phyloP scores from a whole-genome alignment of 176 grass and related monocot genomes.

The Oryza coarctata region DNA sequence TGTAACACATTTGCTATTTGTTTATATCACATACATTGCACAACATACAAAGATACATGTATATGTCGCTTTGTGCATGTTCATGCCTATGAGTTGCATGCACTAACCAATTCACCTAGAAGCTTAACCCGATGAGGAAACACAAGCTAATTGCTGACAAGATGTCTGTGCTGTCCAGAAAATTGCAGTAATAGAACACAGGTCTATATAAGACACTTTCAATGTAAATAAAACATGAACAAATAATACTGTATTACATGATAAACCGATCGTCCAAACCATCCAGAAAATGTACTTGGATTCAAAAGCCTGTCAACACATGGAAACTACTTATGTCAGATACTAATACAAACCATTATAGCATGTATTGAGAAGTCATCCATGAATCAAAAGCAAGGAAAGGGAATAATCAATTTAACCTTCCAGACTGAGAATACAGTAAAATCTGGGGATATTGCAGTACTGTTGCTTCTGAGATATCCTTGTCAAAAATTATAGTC shows the following conservation, averaged over 20 bases:
- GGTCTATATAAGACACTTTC: background rate
- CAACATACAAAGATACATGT: background rate
- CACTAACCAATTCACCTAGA: background rate
- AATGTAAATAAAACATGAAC: slow-evolving; percentile 14
- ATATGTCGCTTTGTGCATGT: background rate
- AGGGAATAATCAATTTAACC: slow-evolving; percentile 47
- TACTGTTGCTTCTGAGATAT: slow-evolving; percentile 69
- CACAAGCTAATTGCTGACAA: background rate
- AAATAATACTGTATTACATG: slow-evolving; percentile 63
- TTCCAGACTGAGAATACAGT: slow-evolving; percentile 83
- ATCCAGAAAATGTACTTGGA: slow-evolving; percentile 79
- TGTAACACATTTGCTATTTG: background rate
- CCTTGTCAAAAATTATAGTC: slow-evolving; percentile 89
- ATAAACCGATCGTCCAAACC: slow-evolving; percentile 85
- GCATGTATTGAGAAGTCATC: background rate
- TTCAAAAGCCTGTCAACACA: slow-evolving; percentile 68
- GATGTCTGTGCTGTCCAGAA: background rate
- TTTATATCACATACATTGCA: background rate
- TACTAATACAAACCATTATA: slow-evolving; percentile 16
- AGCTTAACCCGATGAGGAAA: background rate
- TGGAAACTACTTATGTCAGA: slow-evolving; percentile 18
- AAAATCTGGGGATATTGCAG: slow-evolving; percentile 79
- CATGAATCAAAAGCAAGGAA: slow-evolving; percentile 22
- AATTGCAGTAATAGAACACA: background rate
- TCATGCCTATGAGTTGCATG: background rate